Conservation (phyloP, 371 early-diverging fungal genomes). For the Rhizopus sp. region DNA sequence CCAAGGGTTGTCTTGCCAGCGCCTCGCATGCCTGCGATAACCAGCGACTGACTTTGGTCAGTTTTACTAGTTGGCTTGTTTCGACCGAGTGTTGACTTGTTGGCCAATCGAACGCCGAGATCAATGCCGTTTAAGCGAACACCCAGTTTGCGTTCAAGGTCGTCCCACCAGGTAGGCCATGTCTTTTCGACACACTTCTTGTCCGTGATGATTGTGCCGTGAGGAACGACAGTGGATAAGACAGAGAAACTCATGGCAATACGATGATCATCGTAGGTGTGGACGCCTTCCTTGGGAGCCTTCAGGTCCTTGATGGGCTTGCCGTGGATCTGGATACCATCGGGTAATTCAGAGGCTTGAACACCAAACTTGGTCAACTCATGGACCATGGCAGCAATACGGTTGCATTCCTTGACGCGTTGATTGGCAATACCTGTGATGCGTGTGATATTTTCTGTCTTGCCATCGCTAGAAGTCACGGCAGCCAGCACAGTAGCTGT, state of each 20-base stretch:
- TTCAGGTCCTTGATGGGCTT: slow-evolving; percentile 55
- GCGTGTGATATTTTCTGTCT: slow-evolving; percentile 65
- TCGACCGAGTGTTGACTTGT: slow-evolving; percentile 37
- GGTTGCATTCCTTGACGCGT: slow-evolving; percentile 97
- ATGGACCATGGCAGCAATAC: slow-evolving; percentile 95
- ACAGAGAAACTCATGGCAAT: slow-evolving; percentile 97
- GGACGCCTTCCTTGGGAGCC: slow-evolving; percentile 69
- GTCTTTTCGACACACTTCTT: slow-evolving; percentile 98
- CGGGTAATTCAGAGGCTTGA: slow-evolving; percentile 76
- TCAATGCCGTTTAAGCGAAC: slow-evolving; percentile 77
- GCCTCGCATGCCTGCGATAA: slow-evolving; percentile 97
- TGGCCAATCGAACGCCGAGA: slow-evolving; percentile 49
- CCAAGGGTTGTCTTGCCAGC: slow-evolving; percentile 95
- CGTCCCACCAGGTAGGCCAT: slow-evolving; percentile 98
- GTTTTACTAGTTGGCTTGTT: slow-evolving; percentile 5
- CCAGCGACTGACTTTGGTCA: slow-evolving; percentile 59
- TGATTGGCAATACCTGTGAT: slow-evolving; percentile 97
- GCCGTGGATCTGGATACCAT: slow-evolving; percentile 91
- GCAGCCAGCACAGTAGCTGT: slow-evolving; percentile 95
- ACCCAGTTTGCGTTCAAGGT: slow-evolving; percentile 75
- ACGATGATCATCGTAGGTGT: slow-evolving; percentile 97
- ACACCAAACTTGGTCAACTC: slow-evolving; percentile 93
- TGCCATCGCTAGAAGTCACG: slow-evolving; percentile 63
- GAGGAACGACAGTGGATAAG: slow-evolving; percentile 75
- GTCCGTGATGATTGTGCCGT: slow-evolving; percentile 80